A percentile compares a stretch with the other conserved stretches of the same genome.
Conservation (phyloP, 2,329 filamentous ascomycete species). For the Fusarium oxysporum region DNA sequence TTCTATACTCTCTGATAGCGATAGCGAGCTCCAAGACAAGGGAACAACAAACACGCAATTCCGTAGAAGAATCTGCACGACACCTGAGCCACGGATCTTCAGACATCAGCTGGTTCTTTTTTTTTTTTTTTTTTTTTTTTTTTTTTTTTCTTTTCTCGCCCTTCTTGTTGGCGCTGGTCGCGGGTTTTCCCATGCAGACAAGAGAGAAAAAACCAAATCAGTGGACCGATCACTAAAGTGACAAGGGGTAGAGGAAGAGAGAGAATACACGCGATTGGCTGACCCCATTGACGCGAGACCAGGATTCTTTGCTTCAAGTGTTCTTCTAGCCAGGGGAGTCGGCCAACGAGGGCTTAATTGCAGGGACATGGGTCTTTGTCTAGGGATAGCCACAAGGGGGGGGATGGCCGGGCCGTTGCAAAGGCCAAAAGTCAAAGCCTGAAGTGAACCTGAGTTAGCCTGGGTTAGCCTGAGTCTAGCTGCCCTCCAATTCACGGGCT, state of each 20-base stretch:
- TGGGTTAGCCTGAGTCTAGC: slow-evolving; percentile 1
- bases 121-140: not conserved
- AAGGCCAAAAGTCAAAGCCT: slow-evolving; percentile 4
- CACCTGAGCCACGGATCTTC: slow-evolving; percentile 23
- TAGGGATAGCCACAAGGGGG: slow-evolving; percentile 15
- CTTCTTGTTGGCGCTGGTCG: slow-evolving; percentile 28
- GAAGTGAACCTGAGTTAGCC: not conserved
- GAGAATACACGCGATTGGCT: slow-evolving; percentile 24
- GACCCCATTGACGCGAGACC: slow-evolving; percentile 27
- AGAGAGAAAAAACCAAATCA: slow-evolving; percentile 29
- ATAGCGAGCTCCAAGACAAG: not conserved
- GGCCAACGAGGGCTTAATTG: slow-evolving; percentile 10
- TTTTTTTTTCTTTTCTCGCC: not conserved
- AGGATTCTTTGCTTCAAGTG: slow-evolving; percentile 34
- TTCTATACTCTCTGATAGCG: not conserved
- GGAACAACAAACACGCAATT: not conserved
- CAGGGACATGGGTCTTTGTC: slow-evolving; percentile 22
- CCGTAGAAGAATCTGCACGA: not conserved
- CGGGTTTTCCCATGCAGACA: slow-evolving; percentile 10
- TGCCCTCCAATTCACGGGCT: not conserved
- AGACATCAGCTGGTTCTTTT: slow-evolving; percentile 27
- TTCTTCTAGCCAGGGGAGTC: slow-evolving; percentile 41
- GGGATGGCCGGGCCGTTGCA: slow-evolving; percentile 32
- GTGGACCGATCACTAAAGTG: slow-evolving; percentile 25
- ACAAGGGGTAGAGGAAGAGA: slow-evolving; percentile 13